These are phyloP conservation scores for Penicillium longicatenatum DNA, from an alignment of 495 filamentous ascomycete genomes.

Conservation along the genomic window DNA sequence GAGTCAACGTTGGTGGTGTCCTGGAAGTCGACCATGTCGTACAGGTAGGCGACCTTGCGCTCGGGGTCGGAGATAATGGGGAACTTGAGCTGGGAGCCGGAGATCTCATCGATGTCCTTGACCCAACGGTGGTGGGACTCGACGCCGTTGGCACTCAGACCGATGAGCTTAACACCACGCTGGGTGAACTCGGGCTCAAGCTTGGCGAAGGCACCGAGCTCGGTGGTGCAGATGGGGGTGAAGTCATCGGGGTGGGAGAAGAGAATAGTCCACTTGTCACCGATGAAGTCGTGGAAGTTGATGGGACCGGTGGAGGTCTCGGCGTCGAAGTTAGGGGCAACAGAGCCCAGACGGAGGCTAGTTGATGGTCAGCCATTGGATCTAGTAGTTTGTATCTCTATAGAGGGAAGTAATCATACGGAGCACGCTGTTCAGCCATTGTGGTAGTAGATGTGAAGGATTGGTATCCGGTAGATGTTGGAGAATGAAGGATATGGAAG, in stretches of 20 bases:
- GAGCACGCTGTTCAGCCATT: conserved; percentile 54
- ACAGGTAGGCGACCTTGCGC: conserved; percentile 64
- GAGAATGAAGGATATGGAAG: conserved; percentile 9
- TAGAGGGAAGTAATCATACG: conserved; percentile 32
- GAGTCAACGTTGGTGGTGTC: conserved; percentile 58
- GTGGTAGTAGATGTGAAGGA: conserved; percentile 25
- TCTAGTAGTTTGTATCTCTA: neutral
- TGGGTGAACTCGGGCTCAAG: conserved; percentile 95
- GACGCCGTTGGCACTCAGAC: conserved; percentile 68
- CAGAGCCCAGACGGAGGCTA: conserved; percentile 84
- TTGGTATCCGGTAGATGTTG: conserved; percentile 5
- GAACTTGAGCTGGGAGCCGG: conserved; percentile 57
- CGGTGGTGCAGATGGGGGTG: conserved; percentile 96
- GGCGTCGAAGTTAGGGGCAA: conserved; percentile 91
- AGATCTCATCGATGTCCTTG: conserved; percentile 65
- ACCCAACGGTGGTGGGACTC: conserved; percentile 63
- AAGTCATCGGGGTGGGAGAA: conserved; percentile 94
- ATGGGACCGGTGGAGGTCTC: conserved; percentile 90
- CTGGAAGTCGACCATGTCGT: conserved; percentile 66
- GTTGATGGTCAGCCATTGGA: neutral
- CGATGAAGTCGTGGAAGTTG: conserved; percentile 97
- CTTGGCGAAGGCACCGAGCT: conserved; percentile 96
- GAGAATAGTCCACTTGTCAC: conserved; percentile 89
- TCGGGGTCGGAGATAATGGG: conserved; percentile 71
- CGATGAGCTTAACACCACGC: conserved; percentile 93